Evolutionary conservation across 306 rosid genomes (phyloP), one percentile per base, ranked within the genome.

Genomic region (Prunus armeniaca): DNA sequence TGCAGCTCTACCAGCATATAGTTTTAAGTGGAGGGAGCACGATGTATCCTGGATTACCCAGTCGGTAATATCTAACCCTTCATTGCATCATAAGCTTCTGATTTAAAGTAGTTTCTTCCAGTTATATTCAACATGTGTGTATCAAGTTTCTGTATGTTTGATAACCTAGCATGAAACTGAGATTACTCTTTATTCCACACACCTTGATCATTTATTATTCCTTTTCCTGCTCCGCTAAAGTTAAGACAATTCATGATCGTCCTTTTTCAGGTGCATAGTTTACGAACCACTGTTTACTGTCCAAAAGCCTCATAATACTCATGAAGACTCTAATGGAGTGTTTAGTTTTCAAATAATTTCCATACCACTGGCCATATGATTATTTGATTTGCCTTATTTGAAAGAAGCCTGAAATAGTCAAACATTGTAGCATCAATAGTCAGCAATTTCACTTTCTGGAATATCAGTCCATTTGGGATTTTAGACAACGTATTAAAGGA

Each of bases 1-100:
- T 86, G 87, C 93, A 96, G 99, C 93, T 96, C 80, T 96, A 96
- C 86, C 99, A 96, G 83, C 99, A 96, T 82, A 96, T 96, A 65
- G 99, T 96, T 80, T 84, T 96, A 82, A 96, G 99, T 82, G 98
- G 99, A 82, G 99, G 99, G 76, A 96, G 99, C 90, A 96, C 99
- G 63, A 96, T 96, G 99, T 96, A 92, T 88, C 99, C 99, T 66
- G 99, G 99, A 84, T 82, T 96, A 83, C 98, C 99, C 54, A 96
- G 99, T 89, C 90, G 99, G 99, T 95, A 89, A 67, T 82, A 72
- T 78, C 17, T 74, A 79, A 57, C 85, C 71, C 79, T 79, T 79
- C 72, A 72, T 78, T 43, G 71, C 83, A 62, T 70, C 51, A 20
- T 15, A 64, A 41, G 60, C 19, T 11, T 50, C 30, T 56, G 41